Percentiles rank a stretch among this genome's conserved stretches.
Conservation (phyloP, 768 basidiomycete genomes). For the Podaxis rugospora region DNA sequence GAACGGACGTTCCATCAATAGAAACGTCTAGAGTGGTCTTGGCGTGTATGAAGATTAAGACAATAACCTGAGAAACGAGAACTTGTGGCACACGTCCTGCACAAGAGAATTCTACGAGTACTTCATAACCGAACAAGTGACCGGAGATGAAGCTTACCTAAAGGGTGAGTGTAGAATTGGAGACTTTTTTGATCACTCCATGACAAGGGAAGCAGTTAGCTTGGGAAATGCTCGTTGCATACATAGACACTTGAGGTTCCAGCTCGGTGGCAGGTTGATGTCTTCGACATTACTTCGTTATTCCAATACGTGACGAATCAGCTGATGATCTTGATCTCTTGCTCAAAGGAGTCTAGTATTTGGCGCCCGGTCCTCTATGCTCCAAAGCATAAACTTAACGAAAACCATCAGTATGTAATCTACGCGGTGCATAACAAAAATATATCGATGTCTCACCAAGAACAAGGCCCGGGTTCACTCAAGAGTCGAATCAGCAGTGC, state of each 20-base stretch:
- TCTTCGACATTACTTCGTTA: neutral
- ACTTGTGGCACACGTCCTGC: too few relatives aligned
- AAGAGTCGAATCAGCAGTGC: too few relatives aligned
- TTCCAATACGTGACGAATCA: neutral
- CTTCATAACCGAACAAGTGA: too few relatives aligned
- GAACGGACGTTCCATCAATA: too few relatives aligned
- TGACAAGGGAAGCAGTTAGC: neutral
- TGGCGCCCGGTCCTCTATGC: neutral
- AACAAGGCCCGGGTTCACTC: neutral
- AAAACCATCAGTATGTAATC: neutral
- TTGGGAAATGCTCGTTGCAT: neutral
- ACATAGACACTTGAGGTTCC: neutral
- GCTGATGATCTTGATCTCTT: neutral
- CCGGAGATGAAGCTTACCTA: too few relatives aligned
- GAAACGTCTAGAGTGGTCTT: too few relatives aligned
- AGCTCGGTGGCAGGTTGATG: neutral
- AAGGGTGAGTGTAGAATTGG: too few relatives aligned
- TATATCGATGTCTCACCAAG: neutral
- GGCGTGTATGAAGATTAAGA: too few relatives aligned
- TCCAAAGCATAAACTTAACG: neutral
- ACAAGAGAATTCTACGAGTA: too few relatives aligned
- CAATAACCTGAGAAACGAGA: too few relatives aligned
- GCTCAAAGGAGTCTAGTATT: neutral
- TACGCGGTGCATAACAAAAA: constrained; percentile 1
- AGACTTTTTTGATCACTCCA: neutral